Evolutionary conservation across 2,329 filamentous ascomycete species (phyloP), one percentile per base, ranked within the genome.

Genomic region (Calonectria henricotiae): DNA sequence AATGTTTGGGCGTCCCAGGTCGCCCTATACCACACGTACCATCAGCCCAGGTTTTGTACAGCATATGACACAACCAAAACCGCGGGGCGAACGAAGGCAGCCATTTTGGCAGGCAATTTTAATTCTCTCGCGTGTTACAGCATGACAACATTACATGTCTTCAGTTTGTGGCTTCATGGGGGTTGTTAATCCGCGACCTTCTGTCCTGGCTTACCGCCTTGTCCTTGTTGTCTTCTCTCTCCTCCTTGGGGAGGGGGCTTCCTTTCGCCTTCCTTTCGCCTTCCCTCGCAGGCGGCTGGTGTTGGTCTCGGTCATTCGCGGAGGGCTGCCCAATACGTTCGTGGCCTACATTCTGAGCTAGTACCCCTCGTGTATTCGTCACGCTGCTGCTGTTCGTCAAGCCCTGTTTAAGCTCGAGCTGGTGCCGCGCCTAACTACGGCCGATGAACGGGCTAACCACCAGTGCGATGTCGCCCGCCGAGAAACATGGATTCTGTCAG

Each of bases 1-100:
- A 73, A 74, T 68, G 75, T 44, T 74, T 75, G 70, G 65, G 60
- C 61, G 35, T 63, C 30, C 25, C 41, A 7, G 27, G 41, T 58
- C 47, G 27, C 41, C 58, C 35, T 54, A 47, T 23, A 39, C 35
- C 51, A 60, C 12, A 32, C 32, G 23, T 55, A 62, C 62, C 62
- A 69, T 69, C 67, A 61, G 62, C 62, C 61, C 67, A 68, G 67
- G 67, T 61, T 64, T 27, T 68, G 67, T 68, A 65, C 67, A 65
- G 51, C 35, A 3, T 65, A 68, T 68, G 63, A 68, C 67, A 61
- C 44, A 68, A n/a, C 17, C 17, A 47, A 32, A 68, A 15, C 43
- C 15, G 15, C 23, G 20, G 58, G 47, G 30, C 54, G 32, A 54
- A 15, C 23, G n/a, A 35, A 41, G 25, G 9, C 15, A 35, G 65